Conservation (phyloP, 495 filamentous ascomycete species). For the Xylaria bambusicola region DNA sequence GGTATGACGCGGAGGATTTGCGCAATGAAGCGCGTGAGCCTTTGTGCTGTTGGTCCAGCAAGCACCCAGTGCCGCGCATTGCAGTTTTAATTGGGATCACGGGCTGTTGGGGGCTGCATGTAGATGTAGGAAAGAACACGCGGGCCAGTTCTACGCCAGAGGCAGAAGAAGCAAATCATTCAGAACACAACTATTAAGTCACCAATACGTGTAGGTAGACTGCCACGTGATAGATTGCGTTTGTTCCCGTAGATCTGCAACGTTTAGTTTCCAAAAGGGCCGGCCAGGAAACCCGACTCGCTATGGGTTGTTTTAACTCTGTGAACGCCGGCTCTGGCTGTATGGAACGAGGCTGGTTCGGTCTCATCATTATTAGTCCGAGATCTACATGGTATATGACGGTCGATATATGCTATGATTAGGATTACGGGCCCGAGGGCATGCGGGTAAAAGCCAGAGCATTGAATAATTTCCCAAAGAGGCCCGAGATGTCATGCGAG, state of each 20-base stretch:
- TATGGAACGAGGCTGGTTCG: slow-evolving; percentile 18
- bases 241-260: slow-evolving; percentile 4
- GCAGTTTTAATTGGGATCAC: slow-evolving; percentile 16
- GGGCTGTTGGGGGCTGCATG: slow-evolving; percentile 9
- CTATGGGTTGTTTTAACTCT: not conserved
- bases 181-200: too few species aligned
- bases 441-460: slow-evolving; percentile 39
- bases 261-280: slow-evolving; percentile 2
- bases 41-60: slow-evolving; percentile 3
- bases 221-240: slow-evolving; percentile 17
- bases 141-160: slow-evolving; percentile 3
- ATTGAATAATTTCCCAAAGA: slow-evolving; percentile 50
- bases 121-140: slow-evolving; percentile 9
- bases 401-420: slow-evolving; percentile 39
- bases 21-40: slow-evolving; percentile 11
- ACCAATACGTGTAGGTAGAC: not conserved
- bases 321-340: not conserved
- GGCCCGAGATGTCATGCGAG: slow-evolving; percentile 44
- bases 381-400: slow-evolving; percentile 45
- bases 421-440: slow-evolving; percentile 31
- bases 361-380: slow-evolving; percentile 45
- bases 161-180: slow-evolving; percentile 5
- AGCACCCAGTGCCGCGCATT: slow-evolving; percentile 9
- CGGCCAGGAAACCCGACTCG: not conserved
- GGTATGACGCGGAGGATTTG: slow-evolving; percentile 17